phyloP scores from a whole-genome alignment of 73 alveolate genomes.

The Paraurostyla sp. region DNA sequence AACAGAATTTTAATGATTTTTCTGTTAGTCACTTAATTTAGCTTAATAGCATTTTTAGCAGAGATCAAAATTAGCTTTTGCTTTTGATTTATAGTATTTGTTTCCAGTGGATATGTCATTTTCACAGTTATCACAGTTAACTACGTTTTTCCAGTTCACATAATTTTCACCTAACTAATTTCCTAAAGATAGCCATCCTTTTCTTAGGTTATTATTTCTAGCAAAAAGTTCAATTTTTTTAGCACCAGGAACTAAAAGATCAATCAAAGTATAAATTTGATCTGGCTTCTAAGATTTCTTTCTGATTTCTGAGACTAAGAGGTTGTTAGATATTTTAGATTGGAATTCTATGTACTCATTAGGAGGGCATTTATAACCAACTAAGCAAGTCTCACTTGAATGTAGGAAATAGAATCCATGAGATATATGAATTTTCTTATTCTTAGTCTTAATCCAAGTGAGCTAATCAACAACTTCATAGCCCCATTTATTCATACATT shows the following conservation, averaged over 20 bases:
- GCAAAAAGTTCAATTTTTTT: constrained; percentile 92
- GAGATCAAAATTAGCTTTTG: constrained; percentile 78
- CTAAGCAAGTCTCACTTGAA: constrained; percentile 81
- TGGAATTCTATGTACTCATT: constrained; percentile 75
- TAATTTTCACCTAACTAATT: constrained; percentile 90
- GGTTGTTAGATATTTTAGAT: constrained; percentile 86
- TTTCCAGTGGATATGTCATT: constrained; percentile 72
- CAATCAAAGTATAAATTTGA: constrained; percentile 88
- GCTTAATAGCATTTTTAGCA: constrained; percentile 76
- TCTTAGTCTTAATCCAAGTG: constrained; percentile 89
- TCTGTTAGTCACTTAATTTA: neutral
- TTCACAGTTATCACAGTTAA: constrained; percentile 82
- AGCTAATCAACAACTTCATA: constrained; percentile 90
- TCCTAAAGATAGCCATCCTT: constrained; percentile 93
- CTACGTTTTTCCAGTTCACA: constrained; percentile 82
- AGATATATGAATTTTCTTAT: constrained; percentile 83
- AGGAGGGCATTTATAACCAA: constrained; percentile 86
- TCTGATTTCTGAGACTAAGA: constrained; percentile 86
- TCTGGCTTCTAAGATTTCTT: constrained; percentile 91
- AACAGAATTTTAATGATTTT: neutral
- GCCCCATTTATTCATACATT: constrained; percentile 94
- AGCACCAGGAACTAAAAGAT: constrained; percentile 87
- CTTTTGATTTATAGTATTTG: constrained; percentile 78
- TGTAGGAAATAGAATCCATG: constrained; percentile 94
- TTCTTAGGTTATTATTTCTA: constrained; percentile 89